Conservation (phyloP, 2,329 filamentous ascomycete genomes). For the Exophiala viscosa region DNA sequence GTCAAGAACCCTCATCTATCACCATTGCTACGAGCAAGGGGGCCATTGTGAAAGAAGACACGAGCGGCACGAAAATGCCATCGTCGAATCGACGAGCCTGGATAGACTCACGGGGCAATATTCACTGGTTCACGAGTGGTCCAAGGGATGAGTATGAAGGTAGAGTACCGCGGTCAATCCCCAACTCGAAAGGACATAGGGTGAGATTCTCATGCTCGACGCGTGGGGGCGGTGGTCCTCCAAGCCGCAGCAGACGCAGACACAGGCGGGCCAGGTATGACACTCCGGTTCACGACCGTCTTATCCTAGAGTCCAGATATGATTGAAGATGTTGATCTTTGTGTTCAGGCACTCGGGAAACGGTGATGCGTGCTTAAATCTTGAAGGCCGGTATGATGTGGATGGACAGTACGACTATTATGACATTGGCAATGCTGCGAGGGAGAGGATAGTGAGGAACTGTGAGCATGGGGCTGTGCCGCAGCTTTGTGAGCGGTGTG, state of each 20-base stretch:
- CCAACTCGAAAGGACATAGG: slow-evolving; percentile 9
- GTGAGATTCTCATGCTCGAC: slow-evolving; percentile 9
- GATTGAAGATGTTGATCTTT: neutral
- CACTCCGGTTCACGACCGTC: too few relatives aligned
- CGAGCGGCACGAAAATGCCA: neutral
- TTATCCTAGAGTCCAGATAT: too few relatives aligned
- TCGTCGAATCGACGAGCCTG: neutral
- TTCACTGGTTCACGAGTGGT: neutral
- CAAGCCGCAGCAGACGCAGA: neutral
- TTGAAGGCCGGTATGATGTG: neutral
- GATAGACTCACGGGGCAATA: neutral
- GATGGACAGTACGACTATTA: neutral
- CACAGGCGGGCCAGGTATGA: neutral
- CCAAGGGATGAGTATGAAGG: too few relatives aligned
- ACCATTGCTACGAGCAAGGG: too few relatives aligned
- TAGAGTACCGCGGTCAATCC: neutral
- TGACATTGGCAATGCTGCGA: neutral
- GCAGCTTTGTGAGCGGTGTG: too few relatives aligned
- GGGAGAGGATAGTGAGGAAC: neutral
- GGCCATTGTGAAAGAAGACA: too few relatives aligned
- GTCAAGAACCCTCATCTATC: too few relatives aligned
- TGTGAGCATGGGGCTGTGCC: too few relatives aligned
- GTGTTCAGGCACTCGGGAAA: neutral
- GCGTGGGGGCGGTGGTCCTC: neutral
- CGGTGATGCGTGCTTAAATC: neutral